Evolutionary conservation across 768 basidiomycete species (phyloP).

Genomic region (Lentinula sp.): DNA sequence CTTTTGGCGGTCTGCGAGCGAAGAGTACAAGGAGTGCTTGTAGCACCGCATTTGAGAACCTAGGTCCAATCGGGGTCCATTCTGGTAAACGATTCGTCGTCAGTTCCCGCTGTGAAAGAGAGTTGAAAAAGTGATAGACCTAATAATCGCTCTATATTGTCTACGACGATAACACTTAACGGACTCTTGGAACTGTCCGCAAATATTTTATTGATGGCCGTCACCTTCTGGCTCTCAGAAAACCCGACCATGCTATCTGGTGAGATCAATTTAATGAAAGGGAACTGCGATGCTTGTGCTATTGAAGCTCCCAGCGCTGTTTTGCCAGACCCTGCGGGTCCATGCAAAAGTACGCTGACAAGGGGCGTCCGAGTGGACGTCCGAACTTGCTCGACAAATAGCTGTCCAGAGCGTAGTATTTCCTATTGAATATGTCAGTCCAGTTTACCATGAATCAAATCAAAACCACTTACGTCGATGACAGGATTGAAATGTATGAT

Average conservation of each 20-base stretch:
- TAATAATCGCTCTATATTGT: constrained; percentile 88
- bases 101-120: not conserved
- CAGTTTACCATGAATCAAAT: not conserved
- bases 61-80: constrained; percentile 95
- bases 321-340: constrained; percentile 88
- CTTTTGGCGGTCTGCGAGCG: constrained; percentile 88
- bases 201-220: constrained; percentile 88
- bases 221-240: constrained; percentile 88
- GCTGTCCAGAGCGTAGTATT: constrained; percentile 75
- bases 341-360: constrained; percentile 86
- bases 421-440: constrained; percentile 40
- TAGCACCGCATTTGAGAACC: constrained; percentile 91
- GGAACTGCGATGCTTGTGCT: constrained; percentile 88
- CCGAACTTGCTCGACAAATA: constrained; percentile 92
- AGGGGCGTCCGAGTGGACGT: constrained; percentile 86
- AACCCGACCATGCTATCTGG: constrained; percentile 97
- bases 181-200: constrained; percentile 97
- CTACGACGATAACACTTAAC: constrained; percentile 91
- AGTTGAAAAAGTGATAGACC: constrained; percentile 40
- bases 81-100: constrained; percentile 40
- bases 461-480: constrained; percentile 59
- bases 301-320: constrained; percentile 93
- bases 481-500: constrained; percentile 81
- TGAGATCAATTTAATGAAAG: constrained; percentile 96
- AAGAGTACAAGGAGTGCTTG: constrained; percentile 88